phyloP scores from a whole-genome alignment of 305 asterid genomes.

The Solanum hybrid region DNA sequence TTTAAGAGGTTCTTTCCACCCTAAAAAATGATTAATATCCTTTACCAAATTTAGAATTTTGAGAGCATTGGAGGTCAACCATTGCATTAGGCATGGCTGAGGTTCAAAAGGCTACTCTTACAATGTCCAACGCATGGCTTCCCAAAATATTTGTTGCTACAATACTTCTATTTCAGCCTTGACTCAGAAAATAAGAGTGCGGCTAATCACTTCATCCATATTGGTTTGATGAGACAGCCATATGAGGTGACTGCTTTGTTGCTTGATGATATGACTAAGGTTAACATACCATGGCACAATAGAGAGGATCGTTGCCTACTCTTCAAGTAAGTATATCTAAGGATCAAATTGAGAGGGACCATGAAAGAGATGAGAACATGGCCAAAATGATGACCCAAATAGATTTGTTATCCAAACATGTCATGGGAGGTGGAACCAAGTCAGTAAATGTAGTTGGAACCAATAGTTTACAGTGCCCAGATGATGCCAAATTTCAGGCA shows the following conservation, averaged over 20 bases:
- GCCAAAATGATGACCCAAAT: not conserved
- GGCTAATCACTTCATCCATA: not conserved
- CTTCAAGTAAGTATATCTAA: not conserved
- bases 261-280: not conserved
- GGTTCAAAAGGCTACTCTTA: not conserved
- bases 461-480: not conserved
- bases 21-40: not conserved
- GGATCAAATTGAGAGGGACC: not conserved
- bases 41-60: not conserved
- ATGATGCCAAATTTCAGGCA: not conserved
- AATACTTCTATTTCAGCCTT: not conserved
- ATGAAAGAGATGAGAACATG: not conserved
- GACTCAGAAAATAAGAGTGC: not conserved
- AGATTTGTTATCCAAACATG: not conserved
- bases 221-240: not conserved
- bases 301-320: not conserved
- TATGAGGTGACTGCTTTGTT: not conserved
- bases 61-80: not conserved
- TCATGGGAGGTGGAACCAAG: not conserved
- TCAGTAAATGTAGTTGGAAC: not conserved
- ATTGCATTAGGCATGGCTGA: not conserved
- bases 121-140: not conserved
- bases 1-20: not conserved
- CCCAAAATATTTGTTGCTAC: not conserved
- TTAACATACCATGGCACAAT: not conserved